Conservation (phyloP, 2,329 filamentous ascomycete species). For the Apiospora sp. region DNA sequence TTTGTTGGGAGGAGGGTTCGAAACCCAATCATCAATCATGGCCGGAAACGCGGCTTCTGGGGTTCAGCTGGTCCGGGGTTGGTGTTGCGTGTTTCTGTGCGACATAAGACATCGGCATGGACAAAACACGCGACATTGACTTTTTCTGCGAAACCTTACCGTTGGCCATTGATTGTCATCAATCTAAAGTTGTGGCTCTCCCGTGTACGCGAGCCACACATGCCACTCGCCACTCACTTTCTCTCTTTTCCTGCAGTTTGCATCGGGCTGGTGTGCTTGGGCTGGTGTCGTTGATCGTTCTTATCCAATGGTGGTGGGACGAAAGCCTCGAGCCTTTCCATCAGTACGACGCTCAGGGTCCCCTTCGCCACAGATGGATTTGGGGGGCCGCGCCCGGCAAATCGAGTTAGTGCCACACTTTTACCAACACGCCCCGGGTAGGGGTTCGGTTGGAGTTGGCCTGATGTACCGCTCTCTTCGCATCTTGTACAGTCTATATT, state of each 20-base stretch:
- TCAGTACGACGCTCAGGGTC: constrained; percentile 9
- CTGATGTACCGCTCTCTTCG: neutral
- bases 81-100: constrained; percentile 1
- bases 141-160: constrained; percentile 9
- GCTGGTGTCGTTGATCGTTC: neutral
- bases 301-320: neutral
- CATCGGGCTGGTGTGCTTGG: neutral
- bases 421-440: constrained; percentile 20
- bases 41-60: neutral
- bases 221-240: neutral
- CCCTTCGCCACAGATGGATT: constrained; percentile 9
- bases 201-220: constrained; percentile 5
- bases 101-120: neutral
- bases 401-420: constrained; percentile 7
- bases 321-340: neutral
- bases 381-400: neutral
- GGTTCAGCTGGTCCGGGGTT: constrained; percentile 3
- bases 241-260: too few relatives aligned
- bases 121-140: neutral
- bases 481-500: constrained; percentile 5
- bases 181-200: neutral
- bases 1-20: neutral
- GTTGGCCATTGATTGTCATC: neutral
- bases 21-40: constrained; percentile 12
- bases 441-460: neutral